Base-by-base conservation (phyloP, 1,284 basidiomycete genomes). In the Cutaneotrichosporon mucoides region DNA sequence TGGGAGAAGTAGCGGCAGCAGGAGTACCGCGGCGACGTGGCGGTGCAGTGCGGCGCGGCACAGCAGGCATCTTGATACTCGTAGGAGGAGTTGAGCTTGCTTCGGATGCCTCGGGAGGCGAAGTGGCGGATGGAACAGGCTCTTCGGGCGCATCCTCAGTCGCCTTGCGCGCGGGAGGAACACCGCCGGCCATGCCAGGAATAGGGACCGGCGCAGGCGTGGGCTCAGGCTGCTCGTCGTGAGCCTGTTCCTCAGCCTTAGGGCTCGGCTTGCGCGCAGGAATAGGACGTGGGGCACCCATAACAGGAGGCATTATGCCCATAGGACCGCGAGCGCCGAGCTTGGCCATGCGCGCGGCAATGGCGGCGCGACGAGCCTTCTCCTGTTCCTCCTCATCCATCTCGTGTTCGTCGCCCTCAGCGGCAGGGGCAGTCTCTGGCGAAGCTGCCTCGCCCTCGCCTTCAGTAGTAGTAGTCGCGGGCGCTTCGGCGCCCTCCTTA, bases 341-440 rank as follows among this genome's bases (percentile, higher is more conserved):
- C 62, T 75, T 79, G 49, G 76, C 79, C 80, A 80, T 82, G 51
- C 80, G 70, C 13, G 76, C 80, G 36, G 77, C 81, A 60, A 78
- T 80, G n/a, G 76, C 81, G 4, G 76, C 79, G 53, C 77, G 62
- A 55, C 76, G 69, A 49, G 75, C 76, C 60, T 77, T 78, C 68
- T 76, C 76, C 61, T 72, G 69, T 51, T 71, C 73, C 53, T 77
- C 80, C 62, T 79, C 79, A 41, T 69, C 73, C 48, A 66, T 60
- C 43, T 72, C 69, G 4, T 66, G 68, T 10, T 62, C 64, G n/a
- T 68, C 73, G n/a, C 36, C 53, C 15, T 54, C 45, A 10, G 45
- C 38, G 35, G 10, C 16, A 24, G 34, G 41, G 68, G 68, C 34
- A 70, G 68, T 15, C 69, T 33, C 38, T 1, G 42, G 57, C 24